Evolutionary conservation across 1,139 yeast species (phyloP), one percentile per base, ranked within the genome.

Genomic region (Petasospora fabianii): DNA sequence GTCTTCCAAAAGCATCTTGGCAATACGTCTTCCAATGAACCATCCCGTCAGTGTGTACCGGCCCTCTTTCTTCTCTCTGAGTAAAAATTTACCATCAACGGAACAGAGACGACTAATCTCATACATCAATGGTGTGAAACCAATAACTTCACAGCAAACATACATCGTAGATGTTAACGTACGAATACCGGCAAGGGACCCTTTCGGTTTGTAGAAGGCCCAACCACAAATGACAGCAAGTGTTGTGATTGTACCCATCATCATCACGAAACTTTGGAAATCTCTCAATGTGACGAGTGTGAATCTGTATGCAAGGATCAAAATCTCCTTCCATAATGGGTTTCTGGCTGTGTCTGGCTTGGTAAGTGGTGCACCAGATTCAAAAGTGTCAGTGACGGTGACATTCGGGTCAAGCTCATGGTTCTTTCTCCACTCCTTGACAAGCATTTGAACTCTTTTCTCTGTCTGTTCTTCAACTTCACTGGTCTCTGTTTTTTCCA

Each of bases 21-120:
- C 44, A n/a, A 45, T 6, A n/a, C 49, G 36, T 17, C 49, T 24
- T 6, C 92, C 76, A 3, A 82, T 42, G 2, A 86, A 58, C 57
- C 82, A 86, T 1, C 94, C 90, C 1, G 77, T 59, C 3, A 82
- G 72, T 13, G 80, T 67, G n/a, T 80, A 49, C 22, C 51, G 32
- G 19, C 57, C 53, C 37, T 54, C 53, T 11, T 54, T 35, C 36
- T 42, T 30, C 30, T 45, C 49, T 42, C 77, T 73, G n/a, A 80
- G 74, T 79, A 71, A 28, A 34, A 41, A 34, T 30, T 73, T 65
- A 27, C 90, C 77, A 58, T 86, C 96, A 8, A 69, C 65, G 6
- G 70, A 65, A 68, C 90, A 84, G 7, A 86, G 63, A 33, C 96
- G 66, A 55, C 83, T 85, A 4, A 82, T 69, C 59, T 87, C 96